Evolutionary conservation across 1,284 basidiomycete species (phyloP).

Genomic region (Apiotrichum laibachii): DNA sequence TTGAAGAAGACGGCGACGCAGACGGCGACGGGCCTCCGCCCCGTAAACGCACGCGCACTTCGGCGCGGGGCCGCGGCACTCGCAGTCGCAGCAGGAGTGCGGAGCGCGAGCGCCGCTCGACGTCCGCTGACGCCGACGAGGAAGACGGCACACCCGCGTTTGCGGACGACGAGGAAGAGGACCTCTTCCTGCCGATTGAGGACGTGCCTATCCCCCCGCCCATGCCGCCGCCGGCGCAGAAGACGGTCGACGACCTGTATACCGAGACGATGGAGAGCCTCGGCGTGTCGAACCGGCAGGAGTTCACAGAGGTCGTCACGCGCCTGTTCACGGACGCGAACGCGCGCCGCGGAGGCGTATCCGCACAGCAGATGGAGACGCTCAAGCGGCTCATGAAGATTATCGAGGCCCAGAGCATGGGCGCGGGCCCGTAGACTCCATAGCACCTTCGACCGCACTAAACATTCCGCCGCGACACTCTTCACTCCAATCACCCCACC

Average conservation of each 20-base stretch:
- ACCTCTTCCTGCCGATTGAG: constrained; percentile 40
- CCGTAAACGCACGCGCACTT: neutral
- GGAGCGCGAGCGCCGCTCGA: too few relatives aligned
- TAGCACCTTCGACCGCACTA: too few relatives aligned
- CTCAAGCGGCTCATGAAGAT: constrained; percentile 18
- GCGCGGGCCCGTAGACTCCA: neutral
- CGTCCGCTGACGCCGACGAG: neutral
- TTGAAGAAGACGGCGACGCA: constrained; percentile 9
- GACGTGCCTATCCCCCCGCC: constrained; percentile 31
- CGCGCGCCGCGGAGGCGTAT: constrained; percentile 8
- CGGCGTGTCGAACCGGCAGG: constrained; percentile 14
- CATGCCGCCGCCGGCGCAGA: neutral
- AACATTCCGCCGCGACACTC: too few relatives aligned
- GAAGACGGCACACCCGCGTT: neutral
- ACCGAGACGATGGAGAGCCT: constrained; percentile 18
- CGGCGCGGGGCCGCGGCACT: neutral
- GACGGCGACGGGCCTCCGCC: constrained; percentile 2
- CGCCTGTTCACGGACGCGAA: constrained; percentile 17
- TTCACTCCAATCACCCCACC: too few relatives aligned
- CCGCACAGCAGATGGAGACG: constrained; percentile 19
- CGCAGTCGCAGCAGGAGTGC: neutral
- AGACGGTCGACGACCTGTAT: constrained; percentile 15
- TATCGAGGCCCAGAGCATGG: constrained; percentile 10
- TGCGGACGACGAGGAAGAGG: constrained; percentile 54
- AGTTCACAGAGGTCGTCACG: constrained; percentile 16